Conservation (phyloP, 768 basidiomycete species). For the Dictyophora rubrovolvata region DNA sequence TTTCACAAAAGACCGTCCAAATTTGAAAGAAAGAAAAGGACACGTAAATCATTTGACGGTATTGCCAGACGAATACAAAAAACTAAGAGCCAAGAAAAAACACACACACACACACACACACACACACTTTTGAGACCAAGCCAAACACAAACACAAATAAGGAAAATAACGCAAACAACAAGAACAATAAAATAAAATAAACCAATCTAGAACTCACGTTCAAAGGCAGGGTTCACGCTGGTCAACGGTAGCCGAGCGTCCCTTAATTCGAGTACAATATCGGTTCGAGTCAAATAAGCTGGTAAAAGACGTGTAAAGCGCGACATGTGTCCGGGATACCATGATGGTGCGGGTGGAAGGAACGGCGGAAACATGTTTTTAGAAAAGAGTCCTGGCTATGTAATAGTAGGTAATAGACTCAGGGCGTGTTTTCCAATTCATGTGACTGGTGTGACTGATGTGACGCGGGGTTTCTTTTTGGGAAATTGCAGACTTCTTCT, state of each 20-base stretch:
- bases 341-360: conserved; percentile 72
- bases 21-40: too few relatives aligned
- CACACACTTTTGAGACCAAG: too few relatives aligned
- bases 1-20: neutral
- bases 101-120: neutral
- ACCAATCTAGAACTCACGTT: conserved; percentile 41
- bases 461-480: too few relatives aligned
- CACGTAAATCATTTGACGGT: too few relatives aligned
- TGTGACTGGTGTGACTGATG: neutral
- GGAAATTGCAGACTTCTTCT: neutral
- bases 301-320: conserved; percentile 74
- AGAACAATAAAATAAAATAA: neutral
- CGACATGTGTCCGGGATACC: conserved; percentile 96
- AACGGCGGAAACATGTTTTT: conserved; percentile 22
- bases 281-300: conserved; percentile 64
- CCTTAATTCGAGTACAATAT: conserved; percentile 89
- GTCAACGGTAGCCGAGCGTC: conserved; percentile 90
- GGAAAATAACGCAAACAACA: neutral
- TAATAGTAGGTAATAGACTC: too few relatives aligned
- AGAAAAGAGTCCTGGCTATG: neutral
- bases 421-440: too few relatives aligned
- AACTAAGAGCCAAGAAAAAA: too few relatives aligned
- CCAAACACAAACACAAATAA: neutral
- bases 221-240: conserved; percentile 83
- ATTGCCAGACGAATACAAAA: too few relatives aligned